Evolutionary conservation across 2,329 filamentous ascomycete species (phyloP).

Genomic region (Coniella vitis): DNA sequence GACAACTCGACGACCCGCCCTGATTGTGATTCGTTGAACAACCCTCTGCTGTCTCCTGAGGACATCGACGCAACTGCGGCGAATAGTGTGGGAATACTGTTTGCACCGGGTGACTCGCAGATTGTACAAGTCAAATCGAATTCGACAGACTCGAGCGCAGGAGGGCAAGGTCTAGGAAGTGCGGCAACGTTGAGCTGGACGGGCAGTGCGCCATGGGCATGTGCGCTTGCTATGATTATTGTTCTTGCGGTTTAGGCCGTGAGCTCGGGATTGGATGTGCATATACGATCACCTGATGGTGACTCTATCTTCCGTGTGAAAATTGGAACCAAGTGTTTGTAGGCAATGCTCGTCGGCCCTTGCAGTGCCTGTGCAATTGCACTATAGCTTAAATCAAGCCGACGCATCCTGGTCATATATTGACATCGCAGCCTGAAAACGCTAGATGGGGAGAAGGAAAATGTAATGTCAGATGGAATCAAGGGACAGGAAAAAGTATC

Average conservation of each 20-base stretch:
- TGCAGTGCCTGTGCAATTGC: no score
- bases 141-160: conserved; percentile 12
- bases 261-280: background rate
- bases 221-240: conserved; percentile 25
- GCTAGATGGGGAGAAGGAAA: no score
- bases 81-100: conserved; percentile 39
- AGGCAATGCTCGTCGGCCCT: no score
- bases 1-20: conserved; percentile 32
- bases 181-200: conserved; percentile 28
- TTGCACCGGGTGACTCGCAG: conserved; percentile 45
- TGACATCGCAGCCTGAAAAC: no score
- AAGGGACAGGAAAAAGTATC: no score
- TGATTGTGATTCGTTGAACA: conserved; percentile 44
- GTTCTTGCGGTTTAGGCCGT: conserved; percentile 24
- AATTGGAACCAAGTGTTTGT: no score
- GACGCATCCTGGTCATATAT: no score
- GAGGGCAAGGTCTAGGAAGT: conserved; percentile 23
- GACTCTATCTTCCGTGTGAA: background rate
- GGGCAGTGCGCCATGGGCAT: conserved; percentile 27
- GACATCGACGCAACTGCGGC: conserved; percentile 36
- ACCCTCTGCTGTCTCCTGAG: conserved; percentile 41
- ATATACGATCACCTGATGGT: background rate
- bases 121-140: conserved; percentile 30
- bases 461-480: no score
- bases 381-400: no score